Base-by-base conservation (phyloP, 495 filamentous ascomycete species). In the Hypoxylon rickii region DNA sequence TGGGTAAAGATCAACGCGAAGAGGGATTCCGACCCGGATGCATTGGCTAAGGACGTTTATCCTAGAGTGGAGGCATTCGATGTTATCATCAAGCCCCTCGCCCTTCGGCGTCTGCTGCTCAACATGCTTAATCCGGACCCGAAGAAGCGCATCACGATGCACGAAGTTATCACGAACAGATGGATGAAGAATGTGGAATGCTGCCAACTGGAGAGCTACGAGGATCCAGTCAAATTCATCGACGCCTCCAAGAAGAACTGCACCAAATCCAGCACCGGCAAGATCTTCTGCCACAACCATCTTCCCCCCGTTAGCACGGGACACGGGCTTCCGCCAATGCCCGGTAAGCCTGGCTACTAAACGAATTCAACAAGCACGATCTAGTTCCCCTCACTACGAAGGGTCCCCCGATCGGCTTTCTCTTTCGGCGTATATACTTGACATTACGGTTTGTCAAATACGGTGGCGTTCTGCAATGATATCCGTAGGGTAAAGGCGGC, bases 51-150 rank as follows among this genome's bases (percentile, higher is more conserved):
- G 41, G 61, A 61, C 19, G 64, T 77, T 43, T 82, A 80, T 55
- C 88, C 88, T 18, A 74, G 74, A 24, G 59, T 79, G 18, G 4
- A 31, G 10, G 70, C 75, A 0, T 79, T 83, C 44, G 79, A 83
- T 34, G 75, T 79, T 53, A 67, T 56, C 20, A 66, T 75, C 37
- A 75, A 85, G 29, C 78, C 79, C 33, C 75, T 77, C 2, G 76
- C 76, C 7, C 72, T 89, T 37, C 80, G 81, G 45, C 79, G 82
- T 3, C 68, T 93, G 2, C 68, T 92, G 3, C 72, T 89, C n/a
- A 81, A 79, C 60, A 91, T 93, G 89, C 75, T 91, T 41, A 82
- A 92, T 67, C 87, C 88, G 1, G 72, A 87, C 59, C 88, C 89
- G 7, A 71, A 71, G 16, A 81, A 79, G 65, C 85, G 89, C 16